Evolutionary conservation across 176 grass and related monocot genomes (phyloP), one percentile per base, ranked within the genome.

Genomic region (Triticum urartu): DNA sequence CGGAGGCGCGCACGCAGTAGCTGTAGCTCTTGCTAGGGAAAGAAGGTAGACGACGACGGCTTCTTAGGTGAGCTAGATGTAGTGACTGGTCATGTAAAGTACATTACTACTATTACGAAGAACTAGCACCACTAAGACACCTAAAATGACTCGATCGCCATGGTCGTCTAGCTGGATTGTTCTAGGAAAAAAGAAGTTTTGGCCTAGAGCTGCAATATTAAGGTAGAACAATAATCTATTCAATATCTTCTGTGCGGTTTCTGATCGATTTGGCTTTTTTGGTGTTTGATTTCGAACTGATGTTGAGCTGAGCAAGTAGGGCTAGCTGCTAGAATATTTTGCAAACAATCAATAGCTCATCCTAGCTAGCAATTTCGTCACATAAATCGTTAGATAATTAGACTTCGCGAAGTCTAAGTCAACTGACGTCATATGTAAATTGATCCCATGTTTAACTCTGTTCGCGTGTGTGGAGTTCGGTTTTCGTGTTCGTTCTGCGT

Each of bases 1-100:
- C 42, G 62, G 62, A 81, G 62, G 81, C 14, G 18, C 33, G 56
- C 47, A 48, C 21, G 85, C 34, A 71, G 33, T 91, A 97, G 90
- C 58, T 75, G 87, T 91, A 88, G 88, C 85, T 75, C 85, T 81
- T 68, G 91, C 82, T 83, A 72, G 70, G 71, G 45, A 52, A 91
- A 67, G 64, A 79, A 89, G 48, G 81, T 90, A 84, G 89, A 75
- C 48, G 81, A 69, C 70, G 84, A 85, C 35, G 83, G 70, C 71
- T 76, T 87, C 85, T 87, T 94, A 91, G 88, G 94, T 90, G 88
- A 87, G 94, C 89, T 93, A 92, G 87, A 88, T 90, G 85, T 42
- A 73, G 86, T 84, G 86, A 70, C 80, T 73, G 84, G 82, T 90
- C 60, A 81, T 94, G 92, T 92, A 89, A 87, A 92, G 90, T 89